Base-by-base conservation (phyloP, 352 stramenopile genomes). In the Blastocystis sp. region DNA sequence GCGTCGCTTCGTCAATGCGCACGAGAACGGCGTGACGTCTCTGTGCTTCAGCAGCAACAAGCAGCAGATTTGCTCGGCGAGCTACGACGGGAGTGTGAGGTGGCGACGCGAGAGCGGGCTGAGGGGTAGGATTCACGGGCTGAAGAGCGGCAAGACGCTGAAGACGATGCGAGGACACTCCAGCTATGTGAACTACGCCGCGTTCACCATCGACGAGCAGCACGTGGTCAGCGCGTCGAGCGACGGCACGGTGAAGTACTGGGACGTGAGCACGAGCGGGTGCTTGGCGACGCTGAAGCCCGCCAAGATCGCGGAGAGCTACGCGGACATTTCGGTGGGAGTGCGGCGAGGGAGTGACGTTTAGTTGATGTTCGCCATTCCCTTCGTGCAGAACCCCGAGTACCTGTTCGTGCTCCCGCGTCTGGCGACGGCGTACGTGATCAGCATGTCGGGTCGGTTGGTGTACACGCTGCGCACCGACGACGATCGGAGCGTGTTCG, bases 211-310 rank as follows among this genome's bases (percentile, higher is more conserved):
- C 3, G 93, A 96, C 69, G 92, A 91, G 29, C 31, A 76, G 26
- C 39, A 77, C 41, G 62, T 85, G 37, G 91, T 98, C 1, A 97
- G 95, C 0, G 93, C 92, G 24, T 96, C 94, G 10, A 95, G 93
- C 50, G 96, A 98, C 91, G 95, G 95, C 63, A 97, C 93, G 2
- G 91, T 98, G 31, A 95, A 96, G 67, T 85, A 96, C 31, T 98
- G 95, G 95, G 93, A 95, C 90, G 82, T 91, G 51, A 95, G 95
- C 62, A 95, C 94, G n/a, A 92, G 93, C 2, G 94, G 96, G 90
- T 95, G 93, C 51, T 31, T 97, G 16, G 85, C 91, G 29, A 96
- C 94, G 65, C 93, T 97, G 74, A 90, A 92, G 21, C 93, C 94
- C 2, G 93, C 59, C 16, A 71, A 35, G 24, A 39, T 37, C 2